A percentile compares a stretch with the other conserved stretches of the same genome.
phyloP scores from a whole-genome alignment of 1,284 basidiomycete species.

The Ustanciosporium gigantosporum region DNA sequence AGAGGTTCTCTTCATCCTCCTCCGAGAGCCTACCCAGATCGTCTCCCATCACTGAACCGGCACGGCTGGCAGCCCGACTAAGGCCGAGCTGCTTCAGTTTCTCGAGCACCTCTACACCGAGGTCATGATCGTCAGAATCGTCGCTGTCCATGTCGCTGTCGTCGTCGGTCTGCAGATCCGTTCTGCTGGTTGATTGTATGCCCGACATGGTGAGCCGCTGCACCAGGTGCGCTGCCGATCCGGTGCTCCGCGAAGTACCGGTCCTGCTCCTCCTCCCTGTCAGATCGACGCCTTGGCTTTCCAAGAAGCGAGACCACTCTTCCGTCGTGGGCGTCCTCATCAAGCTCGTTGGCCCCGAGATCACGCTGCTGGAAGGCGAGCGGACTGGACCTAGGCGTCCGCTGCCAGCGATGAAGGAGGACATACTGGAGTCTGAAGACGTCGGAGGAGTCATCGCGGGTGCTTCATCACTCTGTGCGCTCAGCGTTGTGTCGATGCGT shows the following conservation, averaged over 20 bases:
- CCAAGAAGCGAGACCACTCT: conserved; percentile 53
- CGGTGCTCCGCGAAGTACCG: conserved; percentile 22
- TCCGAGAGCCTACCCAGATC: conserved; percentile 38
- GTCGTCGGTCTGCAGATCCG: conserved; percentile 10
- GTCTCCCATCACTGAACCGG: conserved; percentile 41
- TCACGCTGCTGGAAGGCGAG: conserved; percentile 21
- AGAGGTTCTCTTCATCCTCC: conserved; percentile 39
- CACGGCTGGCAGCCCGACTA: conserved; percentile 34
- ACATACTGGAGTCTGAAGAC: conserved; percentile 6
- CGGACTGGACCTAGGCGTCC: conserved; percentile 3
- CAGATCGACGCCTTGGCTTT: conserved; percentile 43
- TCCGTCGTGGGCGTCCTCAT: conserved; percentile 54
- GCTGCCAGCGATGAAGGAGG: conserved; percentile 1
- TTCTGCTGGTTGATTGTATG: conserved; percentile 4
- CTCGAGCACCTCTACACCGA: conserved; percentile 32
- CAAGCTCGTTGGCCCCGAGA: conserved; percentile 17
- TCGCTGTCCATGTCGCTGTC: conserved; percentile 33
- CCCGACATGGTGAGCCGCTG: conserved; percentile 9
- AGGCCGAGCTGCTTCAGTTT: conserved; percentile 37
- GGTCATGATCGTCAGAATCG: conserved; percentile 31
- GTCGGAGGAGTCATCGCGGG: conserved; percentile 1
- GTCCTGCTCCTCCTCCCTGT: conserved; percentile 20
- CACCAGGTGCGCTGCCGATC: conserved; percentile 26
- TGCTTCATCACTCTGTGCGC: conserved; percentile 3
- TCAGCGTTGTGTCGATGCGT: conserved; percentile 18